Percentiles rank a stretch among this genome's conserved stretches.
phyloP scores from a whole-genome alignment of 805 yeast genomes.

The Suhomyces prunicola region DNA sequence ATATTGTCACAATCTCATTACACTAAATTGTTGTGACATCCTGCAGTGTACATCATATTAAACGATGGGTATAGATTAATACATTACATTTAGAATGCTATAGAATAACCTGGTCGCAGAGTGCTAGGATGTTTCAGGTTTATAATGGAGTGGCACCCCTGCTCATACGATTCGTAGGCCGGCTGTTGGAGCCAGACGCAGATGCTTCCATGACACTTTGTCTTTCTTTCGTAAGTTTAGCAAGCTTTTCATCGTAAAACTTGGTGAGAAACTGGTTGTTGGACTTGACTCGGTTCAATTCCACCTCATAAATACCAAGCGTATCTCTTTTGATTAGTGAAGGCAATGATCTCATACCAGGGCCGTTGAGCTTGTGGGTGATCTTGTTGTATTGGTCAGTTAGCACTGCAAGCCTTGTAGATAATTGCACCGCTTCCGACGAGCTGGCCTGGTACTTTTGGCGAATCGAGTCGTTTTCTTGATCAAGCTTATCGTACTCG shows the following conservation, averaged over 20 bases:
- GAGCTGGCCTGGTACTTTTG: constrained; percentile 34
- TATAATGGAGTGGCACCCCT: constrained; percentile 36
- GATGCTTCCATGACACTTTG: constrained; percentile 27
- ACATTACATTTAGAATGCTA: no score
- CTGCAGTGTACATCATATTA: no score
- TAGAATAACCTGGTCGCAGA: no score
- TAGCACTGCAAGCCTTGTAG: constrained; percentile 17
- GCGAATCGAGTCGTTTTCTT: constrained; percentile 29
- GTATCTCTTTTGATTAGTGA: constrained; percentile 33
- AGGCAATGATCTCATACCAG: constrained; percentile 36
- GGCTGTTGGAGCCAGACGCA: constrained; percentile 24
- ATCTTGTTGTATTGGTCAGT: constrained; percentile 18
- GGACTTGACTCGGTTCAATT: constrained; percentile 21
- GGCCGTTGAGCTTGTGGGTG: constrained; percentile 25
- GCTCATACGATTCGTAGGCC: constrained; percentile 37
- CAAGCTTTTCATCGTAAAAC: constrained; percentile 30
- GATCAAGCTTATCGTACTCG: constrained; percentile 24
- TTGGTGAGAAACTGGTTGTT: constrained; percentile 29
- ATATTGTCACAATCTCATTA: no score
- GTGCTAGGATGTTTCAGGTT: no score
- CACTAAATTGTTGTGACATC: no score
- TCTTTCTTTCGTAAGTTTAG: constrained; percentile 34
- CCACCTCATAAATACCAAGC: constrained; percentile 23
- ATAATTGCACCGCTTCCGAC: constrained; percentile 29
- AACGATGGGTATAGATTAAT: no score